Conservation (phyloP, 345 rosid species). For the Carallia brachiata region DNA sequence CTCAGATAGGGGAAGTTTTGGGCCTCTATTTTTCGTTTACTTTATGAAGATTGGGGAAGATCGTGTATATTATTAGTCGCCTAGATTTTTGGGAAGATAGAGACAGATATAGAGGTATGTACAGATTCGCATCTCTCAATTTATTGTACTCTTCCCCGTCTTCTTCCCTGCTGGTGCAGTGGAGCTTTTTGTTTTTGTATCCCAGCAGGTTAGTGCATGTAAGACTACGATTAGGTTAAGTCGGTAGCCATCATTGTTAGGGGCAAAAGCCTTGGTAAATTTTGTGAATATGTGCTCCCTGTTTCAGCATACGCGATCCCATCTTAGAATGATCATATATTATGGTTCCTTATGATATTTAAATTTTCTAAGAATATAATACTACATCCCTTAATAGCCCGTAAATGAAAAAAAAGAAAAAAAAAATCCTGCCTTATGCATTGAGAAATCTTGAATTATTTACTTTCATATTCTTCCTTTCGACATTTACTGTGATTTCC, state of each 20-base stretch:
- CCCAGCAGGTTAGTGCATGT: conserved; percentile 54
- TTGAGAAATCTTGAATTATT: no score
- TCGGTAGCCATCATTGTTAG: conserved; percentile 44
- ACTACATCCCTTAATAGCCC: no score
- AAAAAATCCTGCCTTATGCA: no score
- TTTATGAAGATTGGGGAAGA: conserved; percentile 24
- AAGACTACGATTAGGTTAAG: conserved; percentile 35
- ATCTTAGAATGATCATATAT: not conserved
- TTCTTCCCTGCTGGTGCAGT: conserved; percentile 27
- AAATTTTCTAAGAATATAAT: no score
- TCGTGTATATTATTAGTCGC: conserved; percentile 58
- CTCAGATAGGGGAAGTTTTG: conserved; percentile 8
- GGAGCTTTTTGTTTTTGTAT: conserved; percentile 28
- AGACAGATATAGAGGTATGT: conserved; percentile 59
- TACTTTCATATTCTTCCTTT: no score
- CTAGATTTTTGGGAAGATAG: conserved; percentile 47
- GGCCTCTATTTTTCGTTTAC: conserved; percentile 9
- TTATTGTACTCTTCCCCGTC: conserved; percentile 26
- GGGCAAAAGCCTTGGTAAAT: conserved; percentile 21
- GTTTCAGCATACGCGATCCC: not conserved
- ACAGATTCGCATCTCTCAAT: conserved; percentile 48
- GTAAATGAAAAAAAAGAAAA: no score
- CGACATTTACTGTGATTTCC: no score
- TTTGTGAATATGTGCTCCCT: not conserved
- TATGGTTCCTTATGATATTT: not conserved